Conservation (phyloP, 805 yeast genomes). For the Clavispora fructus region DNA sequence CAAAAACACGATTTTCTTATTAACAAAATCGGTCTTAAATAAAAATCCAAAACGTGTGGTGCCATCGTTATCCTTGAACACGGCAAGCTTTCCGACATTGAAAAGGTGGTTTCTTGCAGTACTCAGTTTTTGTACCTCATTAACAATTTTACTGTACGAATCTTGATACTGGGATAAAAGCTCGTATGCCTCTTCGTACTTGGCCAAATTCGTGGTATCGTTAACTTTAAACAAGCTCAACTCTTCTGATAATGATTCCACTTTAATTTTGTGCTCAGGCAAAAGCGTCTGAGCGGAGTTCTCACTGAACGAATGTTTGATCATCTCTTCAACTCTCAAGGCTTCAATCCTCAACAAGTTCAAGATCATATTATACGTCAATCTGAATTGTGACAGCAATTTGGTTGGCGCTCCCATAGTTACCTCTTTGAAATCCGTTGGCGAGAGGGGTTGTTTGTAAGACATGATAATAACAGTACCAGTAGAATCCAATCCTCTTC, state of each 20-base stretch:
- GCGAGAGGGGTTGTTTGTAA: slow-evolving; percentile 57
- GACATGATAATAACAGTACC: slow-evolving; percentile 96
- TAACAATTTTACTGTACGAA: slow-evolving; percentile 41
- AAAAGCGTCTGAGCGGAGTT: slow-evolving; percentile 77
- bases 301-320: slow-evolving; percentile 91
- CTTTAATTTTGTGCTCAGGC: slow-evolving; percentile 76
- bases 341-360: slow-evolving; percentile 92
- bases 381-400: slow-evolving; percentile 83
- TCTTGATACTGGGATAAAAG: slow-evolving; percentile 43
- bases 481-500: slow-evolving; percentile 89
- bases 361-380: slow-evolving; percentile 93
- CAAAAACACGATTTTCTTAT: slow-evolving; percentile 32
- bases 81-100: slow-evolving; percentile 51
- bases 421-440: slow-evolving; percentile 65
- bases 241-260: slow-evolving; percentile 47
- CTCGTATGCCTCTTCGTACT: slow-evolving; percentile 42
- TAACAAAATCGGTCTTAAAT: slow-evolving; percentile 35
- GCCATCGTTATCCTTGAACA: slow-evolving; percentile 47
- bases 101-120: slow-evolving; percentile 42
- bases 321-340: slow-evolving; percentile 95
- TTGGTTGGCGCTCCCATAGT: slow-evolving; percentile 88
- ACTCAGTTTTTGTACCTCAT: slow-evolving; percentile 43
- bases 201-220: slow-evolving; percentile 33
- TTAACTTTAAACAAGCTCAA: slow-evolving; percentile 33
- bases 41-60: slow-evolving; percentile 49